Percentiles rank a stretch among this genome's conserved stretches.
Evolutionary conservation across 805 yeast species (phyloP).

Genomic region (Zygoascus flipseniorum): DNA sequence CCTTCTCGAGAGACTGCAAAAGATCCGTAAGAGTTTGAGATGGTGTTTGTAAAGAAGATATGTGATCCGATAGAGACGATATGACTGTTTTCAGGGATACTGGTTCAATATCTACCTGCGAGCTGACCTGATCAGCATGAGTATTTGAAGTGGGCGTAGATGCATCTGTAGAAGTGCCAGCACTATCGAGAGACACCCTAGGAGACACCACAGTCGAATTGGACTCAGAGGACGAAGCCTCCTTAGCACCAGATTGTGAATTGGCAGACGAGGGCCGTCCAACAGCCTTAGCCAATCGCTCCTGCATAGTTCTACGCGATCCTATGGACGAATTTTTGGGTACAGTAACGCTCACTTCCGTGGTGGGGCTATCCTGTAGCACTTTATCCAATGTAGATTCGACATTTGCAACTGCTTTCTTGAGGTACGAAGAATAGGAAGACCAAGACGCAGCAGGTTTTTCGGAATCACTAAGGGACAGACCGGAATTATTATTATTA

Average conservation of each 20-base stretch:
- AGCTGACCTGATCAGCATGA: slow-evolving; percentile 1
- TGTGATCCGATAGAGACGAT: background rate
- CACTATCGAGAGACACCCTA: background rate
- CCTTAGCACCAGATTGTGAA: background rate
- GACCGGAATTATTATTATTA: too few species aligned
- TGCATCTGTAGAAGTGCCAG: background rate
- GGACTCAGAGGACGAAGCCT: background rate
- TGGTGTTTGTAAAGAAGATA: background rate
- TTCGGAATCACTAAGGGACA: too few species aligned
- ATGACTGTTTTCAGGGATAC: background rate
- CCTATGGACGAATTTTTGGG: background rate
- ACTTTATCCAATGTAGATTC: slow-evolving; percentile 34
- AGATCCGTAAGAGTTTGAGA: slow-evolving; percentile 1
- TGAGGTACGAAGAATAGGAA: slow-evolving; percentile 19
- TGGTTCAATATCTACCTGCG: background rate
- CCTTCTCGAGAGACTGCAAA: background rate
- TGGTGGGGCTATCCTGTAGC: slow-evolving; percentile 22
- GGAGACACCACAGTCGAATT: background rate
- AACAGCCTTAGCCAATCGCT: slow-evolving; percentile 78
- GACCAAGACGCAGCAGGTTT: background rate
- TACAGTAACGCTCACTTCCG: slow-evolving; percentile 5
- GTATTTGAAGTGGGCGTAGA: background rate
- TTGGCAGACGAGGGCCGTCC: slow-evolving; percentile 21
- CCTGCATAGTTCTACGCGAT: slow-evolving; percentile 63
- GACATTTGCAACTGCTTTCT: slow-evolving; percentile 35